Evolutionary conservation across 2,329 filamentous ascomycete genomes (phyloP).

Genomic region (Pseudogymnoascus sp.): DNA sequence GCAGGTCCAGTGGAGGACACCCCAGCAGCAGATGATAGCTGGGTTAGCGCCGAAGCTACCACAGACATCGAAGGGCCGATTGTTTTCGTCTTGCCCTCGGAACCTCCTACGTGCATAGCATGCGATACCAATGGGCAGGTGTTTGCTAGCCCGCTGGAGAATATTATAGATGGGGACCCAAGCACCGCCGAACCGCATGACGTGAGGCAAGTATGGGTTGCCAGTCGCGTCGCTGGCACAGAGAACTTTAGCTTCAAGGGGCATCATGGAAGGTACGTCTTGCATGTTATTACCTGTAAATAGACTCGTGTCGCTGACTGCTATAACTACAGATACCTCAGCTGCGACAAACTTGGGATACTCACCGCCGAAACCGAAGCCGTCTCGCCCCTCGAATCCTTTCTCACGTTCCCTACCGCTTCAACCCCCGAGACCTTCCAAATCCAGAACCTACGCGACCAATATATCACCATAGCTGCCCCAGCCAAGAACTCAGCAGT

Average conservation of each 20-base stretch:
- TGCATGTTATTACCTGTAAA: background rate
- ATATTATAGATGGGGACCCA: conserved; percentile 75
- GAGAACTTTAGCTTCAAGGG: conserved; percentile 81
- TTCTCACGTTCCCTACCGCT: conserved; percentile 54
- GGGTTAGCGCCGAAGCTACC: conserved; percentile 74
- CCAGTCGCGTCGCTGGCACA: conserved; percentile 72
- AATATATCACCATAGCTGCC: conserved; percentile 57
- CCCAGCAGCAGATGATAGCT: conserved; percentile 63
- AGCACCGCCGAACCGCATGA: conserved; percentile 90
- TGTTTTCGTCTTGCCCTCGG: conserved; percentile 71
- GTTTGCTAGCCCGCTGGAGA: conserved; percentile 74
- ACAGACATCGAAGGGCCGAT: conserved; percentile 74
- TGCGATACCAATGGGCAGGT: conserved; percentile 82
- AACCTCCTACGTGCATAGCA: conserved; percentile 64
- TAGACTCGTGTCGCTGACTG: conserved; percentile 5
- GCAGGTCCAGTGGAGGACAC: conserved; percentile 17
- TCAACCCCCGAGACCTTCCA: conserved; percentile 65
- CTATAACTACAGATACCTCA: conserved; percentile 56
- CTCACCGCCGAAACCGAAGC: conserved; percentile 72
- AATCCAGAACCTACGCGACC: conserved; percentile 63
- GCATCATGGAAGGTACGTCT: conserved; percentile 67
- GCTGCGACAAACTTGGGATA: conserved; percentile 75
- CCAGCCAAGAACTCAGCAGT: conserved; percentile 39
- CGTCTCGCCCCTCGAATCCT: conserved; percentile 75
- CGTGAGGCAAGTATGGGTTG: conserved; percentile 91